Base-by-base conservation (phyloP, 2,329 filamentous ascomycete species). In the Cercospora sp. region DNA sequence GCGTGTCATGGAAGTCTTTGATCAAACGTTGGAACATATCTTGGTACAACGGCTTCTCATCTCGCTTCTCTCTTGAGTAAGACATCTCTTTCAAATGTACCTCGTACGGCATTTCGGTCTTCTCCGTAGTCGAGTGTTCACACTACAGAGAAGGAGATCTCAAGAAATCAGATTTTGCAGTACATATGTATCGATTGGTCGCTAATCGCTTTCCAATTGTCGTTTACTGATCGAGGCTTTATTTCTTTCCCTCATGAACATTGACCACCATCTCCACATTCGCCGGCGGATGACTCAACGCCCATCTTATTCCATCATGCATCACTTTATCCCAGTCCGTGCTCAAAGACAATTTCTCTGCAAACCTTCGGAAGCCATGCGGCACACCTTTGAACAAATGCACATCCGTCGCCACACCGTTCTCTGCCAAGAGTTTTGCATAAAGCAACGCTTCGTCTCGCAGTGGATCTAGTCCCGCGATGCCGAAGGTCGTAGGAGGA, bases 361-460 rank as follows among this genome's bases (percentile, higher is more conserved):
- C 80, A 65, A 81, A 83, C 9, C 81, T 85, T 53, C 82, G 75
- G 71, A 86, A 86, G 0, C 82, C 83, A 76, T 88, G 86, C 0
- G 86, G 86, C 0, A 87, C 75, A 0, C 86, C 85, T 28, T 78
- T 80, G 73, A 86, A 87, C 0, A 87, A 69, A 65, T 81, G 77
- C 0, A 83, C 75, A 64, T 84, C 76, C 0, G 84, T 86, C 0
- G 85, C 81, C 0, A 87, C 83, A 23, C 83, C 82, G 60, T 81
- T 81, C 51, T 82, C 80, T 3, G 77, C 76, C 8, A 86, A 72
- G 75, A 76, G 74, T 68, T 83, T 80, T 3, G 77, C 82, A 72
- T 80, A 85, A 9, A 85, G 72, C 3, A 86, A 65, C 0, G 79
- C 84, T 70, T 86, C 83, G 65, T 86, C 84, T n/a, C 84, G 72